A percentile compares a stretch with the other conserved stretches of the same genome.
Evolutionary conservation across 257 asterid genomes (phyloP).

Genomic region (Paraleonurus japonicus): DNA sequence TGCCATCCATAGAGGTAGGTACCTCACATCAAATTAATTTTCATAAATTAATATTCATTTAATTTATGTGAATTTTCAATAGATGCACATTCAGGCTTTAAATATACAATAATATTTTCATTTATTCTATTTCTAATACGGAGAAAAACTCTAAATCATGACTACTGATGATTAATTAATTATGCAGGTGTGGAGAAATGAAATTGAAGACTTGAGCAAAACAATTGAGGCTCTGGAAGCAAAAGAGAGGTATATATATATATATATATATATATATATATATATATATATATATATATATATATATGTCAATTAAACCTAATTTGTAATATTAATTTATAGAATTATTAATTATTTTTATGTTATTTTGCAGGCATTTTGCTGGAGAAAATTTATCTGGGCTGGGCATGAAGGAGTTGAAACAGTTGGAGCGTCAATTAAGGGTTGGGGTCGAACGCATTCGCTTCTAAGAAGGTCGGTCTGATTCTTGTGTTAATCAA

Average conservation of each 20-base stretch:
- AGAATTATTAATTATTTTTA: neutral
- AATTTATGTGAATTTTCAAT: neutral
- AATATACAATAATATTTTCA: neutral
- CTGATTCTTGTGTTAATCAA: too few relatives aligned
- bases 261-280: too few relatives aligned
- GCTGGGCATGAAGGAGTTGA: conserved; percentile 59
- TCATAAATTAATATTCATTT: neutral
- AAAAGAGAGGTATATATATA: conserved; percentile 38
- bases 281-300: too few relatives aligned
- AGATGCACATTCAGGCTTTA: neutral
- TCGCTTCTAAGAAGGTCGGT: conserved; percentile 65
- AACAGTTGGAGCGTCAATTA: conserved; percentile 56
- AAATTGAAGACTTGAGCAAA: conserved; percentile 47
- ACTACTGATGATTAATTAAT: neutral
- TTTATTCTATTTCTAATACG: neutral
- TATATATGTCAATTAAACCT: neutral
- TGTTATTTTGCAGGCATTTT: conserved; percentile 35
- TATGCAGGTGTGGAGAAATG: conserved; percentile 53
- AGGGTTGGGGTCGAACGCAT: conserved; percentile 56
- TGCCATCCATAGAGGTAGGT: conserved; percentile 44
- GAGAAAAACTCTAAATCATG: neutral
- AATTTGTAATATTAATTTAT: neutral
- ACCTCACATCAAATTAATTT: neutral
- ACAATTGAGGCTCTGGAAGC: conserved; percentile 49
- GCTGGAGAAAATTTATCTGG: conserved; percentile 53